Evolutionary conservation across 1,139 yeast genomes (phyloP).

Genomic region (Yamadazyma atlantica): DNA sequence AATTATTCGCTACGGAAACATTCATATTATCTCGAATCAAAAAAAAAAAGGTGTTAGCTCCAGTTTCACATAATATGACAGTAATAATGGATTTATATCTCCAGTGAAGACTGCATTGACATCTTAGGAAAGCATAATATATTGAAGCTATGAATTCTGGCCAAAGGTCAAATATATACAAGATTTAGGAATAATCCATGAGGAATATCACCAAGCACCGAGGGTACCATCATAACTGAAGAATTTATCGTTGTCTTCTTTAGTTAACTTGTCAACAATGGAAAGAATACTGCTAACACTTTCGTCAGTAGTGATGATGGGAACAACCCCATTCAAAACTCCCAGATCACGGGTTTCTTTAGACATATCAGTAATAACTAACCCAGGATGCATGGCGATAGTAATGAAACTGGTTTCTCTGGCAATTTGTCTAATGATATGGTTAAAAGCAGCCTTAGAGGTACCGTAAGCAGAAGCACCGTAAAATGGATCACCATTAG

Average conservation of each 20-base stretch:
- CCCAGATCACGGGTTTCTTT: not conserved
- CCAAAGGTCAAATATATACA: too few species aligned
- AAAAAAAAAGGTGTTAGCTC: too few species aligned
- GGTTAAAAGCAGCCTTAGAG: slow-evolving; percentile 9
- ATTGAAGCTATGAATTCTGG: too few species aligned
- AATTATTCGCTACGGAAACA: too few species aligned
- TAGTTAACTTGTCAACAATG: slow-evolving; percentile 4
- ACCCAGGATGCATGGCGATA: slow-evolving; percentile 52
- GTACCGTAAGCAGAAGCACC: slow-evolving; percentile 7
- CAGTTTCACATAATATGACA: too few species aligned
- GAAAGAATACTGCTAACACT: slow-evolving; percentile 1
- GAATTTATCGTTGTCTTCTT: slow-evolving; percentile 5
- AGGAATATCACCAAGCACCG: not conserved
- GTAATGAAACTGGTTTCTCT: slow-evolving; percentile 22
- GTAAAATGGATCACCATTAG: slow-evolving; percentile 16
- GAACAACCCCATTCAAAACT: not conserved
- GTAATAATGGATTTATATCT: too few species aligned
- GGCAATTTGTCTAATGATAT: slow-evolving; percentile 6
- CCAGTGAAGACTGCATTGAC: too few species aligned
- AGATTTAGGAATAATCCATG: not conserved
- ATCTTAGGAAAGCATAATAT: too few species aligned
- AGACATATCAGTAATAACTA: slow-evolving; percentile 7
- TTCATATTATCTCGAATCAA: too few species aligned
- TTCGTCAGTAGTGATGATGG: not conserved
- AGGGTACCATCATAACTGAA: slow-evolving; percentile 3